Base-by-base conservation (phyloP, 2,329 filamentous ascomycete genomes). In the Mariannaea elegans region DNA sequence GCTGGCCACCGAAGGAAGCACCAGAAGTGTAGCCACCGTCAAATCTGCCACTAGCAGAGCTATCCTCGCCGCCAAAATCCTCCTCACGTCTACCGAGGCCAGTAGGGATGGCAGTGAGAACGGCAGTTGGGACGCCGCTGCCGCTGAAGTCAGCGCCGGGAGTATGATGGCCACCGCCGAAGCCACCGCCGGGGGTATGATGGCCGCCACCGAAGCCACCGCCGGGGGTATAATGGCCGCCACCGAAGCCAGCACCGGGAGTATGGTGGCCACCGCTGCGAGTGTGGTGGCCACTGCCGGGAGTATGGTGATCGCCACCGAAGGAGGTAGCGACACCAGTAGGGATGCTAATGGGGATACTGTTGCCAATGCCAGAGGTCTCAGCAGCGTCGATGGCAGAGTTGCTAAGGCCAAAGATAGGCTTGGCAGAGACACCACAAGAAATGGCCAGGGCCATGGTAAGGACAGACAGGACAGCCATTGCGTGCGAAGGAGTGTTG, bases 381-480 rank as follows among this genome's bases (percentile, higher is more conserved):
- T 48, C 21, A 23, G 36, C 27, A 50, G 46, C 38, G n/a, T 36
- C 23, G 39, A 21, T 27, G 24, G 29, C 46, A 21, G 18, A 21
- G n/a, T 16, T 53, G 56, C 50, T 51, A 50, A 52, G 59, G 45
- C 51, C 62, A 59, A 55, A 67, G 64, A 38, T 56, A 63, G 31
- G 61, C 67, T 47, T 68, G 48, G 24, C 56, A 19, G 44, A 21
- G 8, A 62, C 70, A 27, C 57, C 59, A 18, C 61, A 64, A 12
- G 62, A 66, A 34, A 72, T 51, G 64, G 69, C 72, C 56, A 74
- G 55, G 31, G 69, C 62, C 58, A 72, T 54, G 7, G 66, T 66
- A 57, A 74, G 32, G 38, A 66, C 48, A 48, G 69, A 69, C 21
- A 72, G 62, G 50, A 70, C 66, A 61, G 69, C 50, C 69, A 71